A percentile compares a stretch with the other conserved stretches of the same genome.
These are phyloP conservation scores for Solanum habrochaites DNA, from an alignment of 257 asterid species.

Conservation along the genomic window DNA sequence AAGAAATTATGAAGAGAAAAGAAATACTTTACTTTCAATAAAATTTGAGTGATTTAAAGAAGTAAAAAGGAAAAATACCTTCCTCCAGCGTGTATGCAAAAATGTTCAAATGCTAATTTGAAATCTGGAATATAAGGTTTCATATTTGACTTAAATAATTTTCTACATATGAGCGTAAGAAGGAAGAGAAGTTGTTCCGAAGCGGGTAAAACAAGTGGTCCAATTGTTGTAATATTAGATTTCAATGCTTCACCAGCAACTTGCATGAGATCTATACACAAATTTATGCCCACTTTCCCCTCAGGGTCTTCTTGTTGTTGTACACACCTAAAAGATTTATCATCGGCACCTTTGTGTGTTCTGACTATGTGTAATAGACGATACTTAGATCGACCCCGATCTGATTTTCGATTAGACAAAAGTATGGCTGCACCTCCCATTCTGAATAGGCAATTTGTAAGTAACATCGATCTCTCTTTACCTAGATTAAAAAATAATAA, in stretches of 20 bases:
- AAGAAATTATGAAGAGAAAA: background rate
- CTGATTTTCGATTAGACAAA: slow-evolving; percentile 5
- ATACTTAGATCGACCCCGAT: slow-evolving; percentile 22
- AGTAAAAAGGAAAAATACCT: background rate
- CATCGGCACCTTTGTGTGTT: slow-evolving; percentile 41
- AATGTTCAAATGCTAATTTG: slow-evolving; percentile 57
- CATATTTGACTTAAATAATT: slow-evolving; percentile 14
- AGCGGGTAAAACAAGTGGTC: slow-evolving; percentile 62
- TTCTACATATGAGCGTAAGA: slow-evolving; percentile 15
- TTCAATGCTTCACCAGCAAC: slow-evolving; percentile 58
- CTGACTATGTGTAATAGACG: slow-evolving; percentile 33
- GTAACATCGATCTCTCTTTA: slow-evolving; percentile 19
- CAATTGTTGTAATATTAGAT: slow-evolving; percentile 44
- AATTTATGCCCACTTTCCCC: slow-evolving; percentile 35
- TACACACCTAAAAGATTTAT: slow-evolving; percentile 39
- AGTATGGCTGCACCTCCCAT: slow-evolving; percentile 24
- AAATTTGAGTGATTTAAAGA: background rate
- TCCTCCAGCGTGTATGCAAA: slow-evolving; percentile 70
- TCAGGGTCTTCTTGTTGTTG: slow-evolving; percentile 46
- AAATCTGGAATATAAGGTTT: slow-evolving; percentile 48
- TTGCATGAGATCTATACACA: slow-evolving; percentile 40
- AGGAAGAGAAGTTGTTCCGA: slow-evolving; percentile 45
- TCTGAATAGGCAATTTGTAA: slow-evolving; percentile 19
- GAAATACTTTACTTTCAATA: background rate
- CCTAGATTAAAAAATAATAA: background rate